These are phyloP conservation scores for Alternaria ventricosa DNA, from an alignment of 2,329 filamentous ascomycete genomes.

Conservation along the genomic window DNA sequence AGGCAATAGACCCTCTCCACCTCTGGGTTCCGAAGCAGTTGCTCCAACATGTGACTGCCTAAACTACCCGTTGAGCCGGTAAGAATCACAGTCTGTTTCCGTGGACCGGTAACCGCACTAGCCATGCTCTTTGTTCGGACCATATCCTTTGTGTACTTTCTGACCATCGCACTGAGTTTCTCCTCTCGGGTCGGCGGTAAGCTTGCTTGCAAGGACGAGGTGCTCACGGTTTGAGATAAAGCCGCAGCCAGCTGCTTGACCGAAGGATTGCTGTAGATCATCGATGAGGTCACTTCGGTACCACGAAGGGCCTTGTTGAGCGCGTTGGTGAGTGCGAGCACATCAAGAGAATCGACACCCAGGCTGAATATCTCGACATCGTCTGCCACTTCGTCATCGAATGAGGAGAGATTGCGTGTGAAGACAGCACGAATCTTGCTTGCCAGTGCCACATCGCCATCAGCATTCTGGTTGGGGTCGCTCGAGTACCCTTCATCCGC, in stretches of 20 bases:
- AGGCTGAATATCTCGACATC: constrained; percentile 1
- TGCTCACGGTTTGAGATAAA: neutral
- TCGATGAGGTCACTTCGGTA: neutral
- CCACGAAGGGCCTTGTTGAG: neutral
- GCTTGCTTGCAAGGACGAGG: neutral
- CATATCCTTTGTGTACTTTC: neutral
- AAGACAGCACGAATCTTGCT: neutral
- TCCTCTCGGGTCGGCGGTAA: neutral
- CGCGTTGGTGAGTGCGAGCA: constrained; percentile 1
- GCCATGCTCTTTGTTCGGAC: neutral
- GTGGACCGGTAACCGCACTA: neutral
- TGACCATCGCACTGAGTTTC: neutral
- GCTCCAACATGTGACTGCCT: constrained; percentile 27
- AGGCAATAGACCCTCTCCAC: constrained; percentile 30
- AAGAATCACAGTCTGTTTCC: constrained; percentile 17
- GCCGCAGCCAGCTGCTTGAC: neutral
- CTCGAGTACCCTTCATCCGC: constrained; percentile 7
- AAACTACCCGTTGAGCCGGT: constrained; percentile 36
- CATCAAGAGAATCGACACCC: constrained; percentile 3
- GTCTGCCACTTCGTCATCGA: neutral
- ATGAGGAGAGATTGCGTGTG: neutral
- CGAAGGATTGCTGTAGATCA: neutral
- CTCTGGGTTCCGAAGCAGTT: constrained; percentile 17
- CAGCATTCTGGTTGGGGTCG: neutral
- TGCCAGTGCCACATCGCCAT: neutral